Evolutionary conservation across 1,139 yeast species (phyloP).

Genomic region (Pichia sp.): DNA sequence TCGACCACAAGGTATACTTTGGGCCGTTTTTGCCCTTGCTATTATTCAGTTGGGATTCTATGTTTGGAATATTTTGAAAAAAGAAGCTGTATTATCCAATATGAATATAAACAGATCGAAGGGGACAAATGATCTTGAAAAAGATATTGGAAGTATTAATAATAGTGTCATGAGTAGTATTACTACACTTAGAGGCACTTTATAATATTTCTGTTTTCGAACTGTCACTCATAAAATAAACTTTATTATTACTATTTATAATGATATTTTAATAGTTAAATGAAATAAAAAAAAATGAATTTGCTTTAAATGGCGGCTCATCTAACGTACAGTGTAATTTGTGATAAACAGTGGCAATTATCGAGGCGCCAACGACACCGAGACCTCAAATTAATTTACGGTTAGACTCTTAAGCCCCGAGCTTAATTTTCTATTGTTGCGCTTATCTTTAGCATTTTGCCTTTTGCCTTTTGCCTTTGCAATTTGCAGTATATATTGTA

Average conservation of each 20-base stretch:
- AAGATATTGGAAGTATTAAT: conserved; percentile 6
- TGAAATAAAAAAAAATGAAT: no score
- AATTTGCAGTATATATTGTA: no score
- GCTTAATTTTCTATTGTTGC: no score
- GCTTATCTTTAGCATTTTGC: no score
- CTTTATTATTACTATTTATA: neutral
- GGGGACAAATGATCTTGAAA: conserved; percentile 5
- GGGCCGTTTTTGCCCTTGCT: conserved; percentile 12
- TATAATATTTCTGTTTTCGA: neutral
- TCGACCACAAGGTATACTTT: conserved; percentile 9
- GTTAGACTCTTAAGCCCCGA: no score
- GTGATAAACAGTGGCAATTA: neutral
- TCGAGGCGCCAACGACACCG: neutral
- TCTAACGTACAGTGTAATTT: neutral
- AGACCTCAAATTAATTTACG: no score
- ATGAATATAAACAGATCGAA: neutral
- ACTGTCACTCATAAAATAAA: no score
- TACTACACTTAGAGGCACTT: conserved; percentile 14
- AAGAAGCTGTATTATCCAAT: neutral
- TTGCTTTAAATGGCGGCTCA: no score
- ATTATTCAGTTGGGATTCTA: conserved; percentile 7
- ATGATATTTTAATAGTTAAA: no score
- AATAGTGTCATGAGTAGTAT: conserved; percentile 17
- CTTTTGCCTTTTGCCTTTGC: no score
- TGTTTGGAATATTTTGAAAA: conserved; percentile 1